These are phyloP conservation scores for Colletotrichum sp. DNA, from an alignment of 2,329 filamentous ascomycete genomes.

Conservation along the genomic window DNA sequence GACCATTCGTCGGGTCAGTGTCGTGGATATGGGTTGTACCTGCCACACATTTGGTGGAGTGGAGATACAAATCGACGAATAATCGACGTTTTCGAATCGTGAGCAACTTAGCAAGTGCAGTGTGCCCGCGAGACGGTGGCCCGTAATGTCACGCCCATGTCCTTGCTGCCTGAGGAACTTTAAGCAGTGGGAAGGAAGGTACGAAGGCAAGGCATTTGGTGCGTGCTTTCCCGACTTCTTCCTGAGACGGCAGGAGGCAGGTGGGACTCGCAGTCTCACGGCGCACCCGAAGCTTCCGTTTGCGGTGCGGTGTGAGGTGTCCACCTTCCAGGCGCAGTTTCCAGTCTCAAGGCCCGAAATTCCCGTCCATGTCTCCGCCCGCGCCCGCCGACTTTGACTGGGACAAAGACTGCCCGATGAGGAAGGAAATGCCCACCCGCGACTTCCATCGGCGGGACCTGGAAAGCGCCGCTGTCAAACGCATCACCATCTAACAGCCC, in stretches of 20 bases:
- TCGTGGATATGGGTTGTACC: not conserved
- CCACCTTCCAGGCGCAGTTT: not conserved
- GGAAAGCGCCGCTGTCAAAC: not conserved
- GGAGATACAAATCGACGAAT: conserved; percentile 11
- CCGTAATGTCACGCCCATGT: not conserved
- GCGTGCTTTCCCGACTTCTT: not conserved
- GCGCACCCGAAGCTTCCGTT: conserved; percentile 9
- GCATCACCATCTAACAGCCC: not conserved
- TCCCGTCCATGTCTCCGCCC: not conserved
- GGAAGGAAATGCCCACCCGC: not conserved
- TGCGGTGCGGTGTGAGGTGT: not conserved
- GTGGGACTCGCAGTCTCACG: not conserved
- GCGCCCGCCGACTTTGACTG: not conserved
- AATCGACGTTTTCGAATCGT: not conserved
- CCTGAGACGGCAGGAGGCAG: not conserved
- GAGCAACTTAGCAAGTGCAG: too few relatives aligned
- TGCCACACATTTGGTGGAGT: not conserved
- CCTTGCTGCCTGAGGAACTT: not conserved
- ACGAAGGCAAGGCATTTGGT: not conserved
- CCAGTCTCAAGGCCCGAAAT: not conserved
- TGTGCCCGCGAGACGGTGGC: not conserved
- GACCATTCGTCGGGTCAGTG: not conserved
- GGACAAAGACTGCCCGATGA: not conserved
- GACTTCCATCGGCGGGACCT: not conserved
- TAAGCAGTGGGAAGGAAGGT: not conserved